phyloP scores from a whole-genome alignment of 495 filamentous ascomycete species.

The Sphaerosporella brunnea region DNA sequence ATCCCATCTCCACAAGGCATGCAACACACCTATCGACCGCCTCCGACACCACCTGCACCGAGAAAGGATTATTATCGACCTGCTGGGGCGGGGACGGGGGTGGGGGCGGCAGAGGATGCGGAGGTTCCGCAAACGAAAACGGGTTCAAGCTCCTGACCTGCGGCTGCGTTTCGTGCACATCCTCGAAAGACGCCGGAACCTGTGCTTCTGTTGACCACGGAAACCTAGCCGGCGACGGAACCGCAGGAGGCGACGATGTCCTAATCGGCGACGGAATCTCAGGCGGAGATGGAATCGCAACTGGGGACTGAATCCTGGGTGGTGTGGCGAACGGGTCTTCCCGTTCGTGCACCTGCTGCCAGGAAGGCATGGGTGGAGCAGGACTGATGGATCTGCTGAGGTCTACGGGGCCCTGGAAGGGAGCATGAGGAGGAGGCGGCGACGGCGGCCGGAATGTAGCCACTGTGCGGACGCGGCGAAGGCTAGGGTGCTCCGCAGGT shows the following conservation, averaged over 20 bases:
- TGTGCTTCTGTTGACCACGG: not conserved
- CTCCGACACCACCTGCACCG: not conserved
- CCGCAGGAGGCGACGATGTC: not conserved
- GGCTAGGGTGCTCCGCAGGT: too few relatives aligned
- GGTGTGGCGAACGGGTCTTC: not conserved
- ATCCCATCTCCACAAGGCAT: conserved; percentile 34
- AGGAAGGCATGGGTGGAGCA: not conserved
- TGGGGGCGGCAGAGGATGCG: too few relatives aligned
- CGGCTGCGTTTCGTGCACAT: not conserved
- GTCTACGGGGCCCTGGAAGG: not conserved
- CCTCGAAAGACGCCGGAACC: not conserved
- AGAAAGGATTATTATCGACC: not conserved
- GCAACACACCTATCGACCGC: conserved; percentile 33
- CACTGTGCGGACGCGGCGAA: not conserved
- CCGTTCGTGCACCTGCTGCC: not conserved
- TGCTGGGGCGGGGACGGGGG: not conserved
- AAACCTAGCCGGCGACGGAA: not conserved
- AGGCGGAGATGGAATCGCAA: not conserved
- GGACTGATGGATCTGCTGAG: not conserved
- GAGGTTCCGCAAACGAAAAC: too few relatives aligned
- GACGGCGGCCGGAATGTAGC: not conserved
- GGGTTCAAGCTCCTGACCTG: too few relatives aligned
- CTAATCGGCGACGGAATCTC: not conserved
- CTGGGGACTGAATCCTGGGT: not conserved
- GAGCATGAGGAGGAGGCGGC: not conserved